These are phyloP conservation scores for Ogataea henricii DNA, from an alignment of 805 yeast species.

Conservation along the genomic window DNA sequence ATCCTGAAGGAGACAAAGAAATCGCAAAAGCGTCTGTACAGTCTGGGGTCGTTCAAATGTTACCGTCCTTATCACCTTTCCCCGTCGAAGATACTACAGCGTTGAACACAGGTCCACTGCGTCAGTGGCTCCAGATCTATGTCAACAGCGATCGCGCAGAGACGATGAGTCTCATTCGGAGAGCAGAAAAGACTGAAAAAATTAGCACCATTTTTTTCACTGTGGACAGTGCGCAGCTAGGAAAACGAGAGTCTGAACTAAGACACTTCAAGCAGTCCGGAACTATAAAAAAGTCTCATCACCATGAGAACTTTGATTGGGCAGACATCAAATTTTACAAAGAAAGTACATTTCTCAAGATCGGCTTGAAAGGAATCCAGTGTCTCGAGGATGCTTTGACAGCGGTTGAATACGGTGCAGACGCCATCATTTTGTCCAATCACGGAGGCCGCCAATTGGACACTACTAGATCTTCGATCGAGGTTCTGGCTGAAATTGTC, in stretches of 20 bases:
- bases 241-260: conserved; percentile 73
- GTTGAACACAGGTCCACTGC: conserved; percentile 59
- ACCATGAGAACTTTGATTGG: conserved; percentile 49
- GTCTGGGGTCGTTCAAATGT: conserved; percentile 43
- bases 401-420: conserved; percentile 56
- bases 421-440: conserved; percentile 63
- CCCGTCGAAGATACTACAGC: conserved; percentile 76
- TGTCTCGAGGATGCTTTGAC: conserved; percentile 58
- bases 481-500: conserved; percentile 54
- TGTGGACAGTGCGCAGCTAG: conserved; percentile 84
- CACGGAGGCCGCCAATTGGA: conserved; percentile 77
- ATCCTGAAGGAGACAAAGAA: conserved; percentile 76
- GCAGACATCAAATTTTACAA: conserved; percentile 59
- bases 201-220: conserved; percentile 75
- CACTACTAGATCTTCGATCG: conserved; percentile 55
- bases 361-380: conserved; percentile 60
- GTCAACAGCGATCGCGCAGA: conserved; percentile 68
- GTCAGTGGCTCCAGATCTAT: conserved; percentile 81
- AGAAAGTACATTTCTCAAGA: conserved; percentile 38
- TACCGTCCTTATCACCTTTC: conserved; percentile 82
- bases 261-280: background rate
- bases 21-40: conserved; percentile 53
- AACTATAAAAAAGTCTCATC: conserved; percentile 31
- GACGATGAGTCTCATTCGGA: conserved; percentile 55
- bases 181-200: conserved; percentile 58